These are phyloP conservation scores for Conticribra weissflogii DNA, from an alignment of 108 stramenopile genomes.

Conservation along the genomic window DNA sequence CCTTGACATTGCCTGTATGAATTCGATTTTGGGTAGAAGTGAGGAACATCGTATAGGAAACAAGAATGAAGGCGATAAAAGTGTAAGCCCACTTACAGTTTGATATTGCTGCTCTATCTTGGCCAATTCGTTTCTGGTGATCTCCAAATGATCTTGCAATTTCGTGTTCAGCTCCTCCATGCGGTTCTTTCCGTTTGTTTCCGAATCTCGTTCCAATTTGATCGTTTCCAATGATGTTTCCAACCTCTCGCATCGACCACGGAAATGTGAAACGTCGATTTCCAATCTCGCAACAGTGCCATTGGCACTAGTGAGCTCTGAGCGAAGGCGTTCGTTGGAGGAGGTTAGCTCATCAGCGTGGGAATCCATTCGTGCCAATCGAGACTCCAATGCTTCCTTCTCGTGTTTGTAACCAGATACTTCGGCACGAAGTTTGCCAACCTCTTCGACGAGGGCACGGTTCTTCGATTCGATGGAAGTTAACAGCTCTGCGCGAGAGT, in stretches of 20 bases:
- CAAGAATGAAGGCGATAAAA: slow-evolving; percentile 1
- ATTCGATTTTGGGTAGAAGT: no score
- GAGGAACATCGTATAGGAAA: neutral
- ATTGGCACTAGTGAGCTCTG: slow-evolving; percentile 60
- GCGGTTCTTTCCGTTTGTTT: slow-evolving; percentile 51
- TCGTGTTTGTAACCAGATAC: slow-evolving; percentile 50
- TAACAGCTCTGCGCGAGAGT: slow-evolving; percentile 47
- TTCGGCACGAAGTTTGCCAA: slow-evolving; percentile 56
- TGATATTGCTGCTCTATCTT: slow-evolving; percentile 56
- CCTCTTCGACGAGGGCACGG: slow-evolving; percentile 52
- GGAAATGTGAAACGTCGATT: slow-evolving; percentile 69
- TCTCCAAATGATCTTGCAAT: slow-evolving; percentile 57
- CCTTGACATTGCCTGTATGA: slow-evolving; percentile 47
- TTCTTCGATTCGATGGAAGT: slow-evolving; percentile 61
- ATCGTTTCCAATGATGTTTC: slow-evolving; percentile 58
- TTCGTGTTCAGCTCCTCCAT: slow-evolving; percentile 60
- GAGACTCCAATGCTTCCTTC: slow-evolving; percentile 62
- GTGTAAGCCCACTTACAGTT: slow-evolving; percentile 30
- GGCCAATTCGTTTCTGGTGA: slow-evolving; percentile 54
- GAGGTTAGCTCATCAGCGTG: slow-evolving; percentile 60
- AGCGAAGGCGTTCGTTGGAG: slow-evolving; percentile 55
- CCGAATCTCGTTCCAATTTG: slow-evolving; percentile 53
- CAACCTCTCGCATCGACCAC: slow-evolving; percentile 58
- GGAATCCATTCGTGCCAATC: slow-evolving; percentile 66
- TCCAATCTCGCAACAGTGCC: slow-evolving; percentile 61